A percentile compares a stretch with the other conserved stretches of the same genome.
phyloP scores from a whole-genome alignment of 495 filamentous ascomycete genomes.

The Podospora pseudoanserina region DNA sequence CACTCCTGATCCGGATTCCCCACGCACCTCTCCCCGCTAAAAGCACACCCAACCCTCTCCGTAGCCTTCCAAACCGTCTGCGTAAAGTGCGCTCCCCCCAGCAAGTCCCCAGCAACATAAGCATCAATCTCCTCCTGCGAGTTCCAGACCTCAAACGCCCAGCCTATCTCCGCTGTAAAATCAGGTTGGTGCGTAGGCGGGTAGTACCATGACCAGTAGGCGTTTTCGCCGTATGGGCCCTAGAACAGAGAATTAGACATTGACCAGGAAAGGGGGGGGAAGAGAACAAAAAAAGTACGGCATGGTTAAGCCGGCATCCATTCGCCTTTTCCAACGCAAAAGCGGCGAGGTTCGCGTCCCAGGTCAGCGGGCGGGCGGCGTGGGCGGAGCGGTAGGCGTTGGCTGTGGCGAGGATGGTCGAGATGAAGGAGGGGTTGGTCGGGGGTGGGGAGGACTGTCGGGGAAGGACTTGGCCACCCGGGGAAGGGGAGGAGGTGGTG shows the following conservation, averaged over 20 bases:
- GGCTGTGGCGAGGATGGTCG: slow-evolving; percentile 11
- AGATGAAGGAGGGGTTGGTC: slow-evolving; percentile 19
- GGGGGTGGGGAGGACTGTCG: slow-evolving; percentile 15
- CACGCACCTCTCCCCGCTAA: slow-evolving; percentile 21
- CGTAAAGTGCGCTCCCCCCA: slow-evolving; percentile 23
- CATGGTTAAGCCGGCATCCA: slow-evolving; percentile 22
- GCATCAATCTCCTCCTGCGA: slow-evolving; percentile 17
- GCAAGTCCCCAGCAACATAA: slow-evolving; percentile 13
- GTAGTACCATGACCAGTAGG: slow-evolving; percentile 19
- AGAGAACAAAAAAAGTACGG: slow-evolving; percentile 8
- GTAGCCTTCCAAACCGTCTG: slow-evolving; percentile 28
- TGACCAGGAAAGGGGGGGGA: background rate
- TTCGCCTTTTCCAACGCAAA: slow-evolving; percentile 21
- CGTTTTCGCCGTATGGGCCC: slow-evolving; percentile 28
- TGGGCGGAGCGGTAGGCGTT: slow-evolving; percentile 19
- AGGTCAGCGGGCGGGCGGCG: slow-evolving; percentile 8
- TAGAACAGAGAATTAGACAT: background rate
- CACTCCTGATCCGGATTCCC: slow-evolving; percentile 21
- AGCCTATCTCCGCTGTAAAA: slow-evolving; percentile 8
- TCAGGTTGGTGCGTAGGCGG: slow-evolving; percentile 11
- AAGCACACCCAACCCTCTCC: slow-evolving; percentile 23
- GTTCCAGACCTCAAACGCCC: slow-evolving; percentile 19
- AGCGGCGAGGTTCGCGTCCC: slow-evolving; percentile 18
- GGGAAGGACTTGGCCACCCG: background rate
- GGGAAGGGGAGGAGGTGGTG: background rate